These are phyloP conservation scores for Apiotrichum gamsii DNA, from an alignment of 1,284 basidiomycete species.

Conservation along the genomic window DNA sequence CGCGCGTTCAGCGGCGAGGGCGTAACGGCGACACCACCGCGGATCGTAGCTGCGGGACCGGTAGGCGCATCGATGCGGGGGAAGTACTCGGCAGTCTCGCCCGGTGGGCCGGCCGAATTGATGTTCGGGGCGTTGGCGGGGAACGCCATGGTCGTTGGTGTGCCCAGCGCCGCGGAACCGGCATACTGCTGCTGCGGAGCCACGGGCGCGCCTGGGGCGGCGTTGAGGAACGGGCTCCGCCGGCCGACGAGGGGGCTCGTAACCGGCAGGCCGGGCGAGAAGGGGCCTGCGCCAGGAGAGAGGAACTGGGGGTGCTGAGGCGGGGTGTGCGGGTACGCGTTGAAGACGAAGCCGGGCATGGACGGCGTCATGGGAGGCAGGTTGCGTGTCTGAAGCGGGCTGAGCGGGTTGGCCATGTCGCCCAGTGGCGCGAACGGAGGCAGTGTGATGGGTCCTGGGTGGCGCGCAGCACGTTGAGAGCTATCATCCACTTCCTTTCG, in stretches of 20 bases:
- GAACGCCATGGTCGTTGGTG: constrained; percentile 42
- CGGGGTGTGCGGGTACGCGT: constrained; percentile 46
- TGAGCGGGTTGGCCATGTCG: constrained; percentile 28
- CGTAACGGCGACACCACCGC: too few relatives aligned
- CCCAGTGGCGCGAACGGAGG: constrained; percentile 34
- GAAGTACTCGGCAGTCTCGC: constrained; percentile 33
- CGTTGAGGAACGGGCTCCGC: constrained; percentile 45
- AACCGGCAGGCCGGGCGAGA: constrained; percentile 44
- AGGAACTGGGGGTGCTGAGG: constrained; percentile 40
- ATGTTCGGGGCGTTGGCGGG: constrained; percentile 24
- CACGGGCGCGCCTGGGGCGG: constrained; percentile 48
- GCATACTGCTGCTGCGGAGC: constrained; percentile 17
- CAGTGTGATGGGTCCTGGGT: constrained; percentile 43
- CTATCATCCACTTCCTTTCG: not conserved
- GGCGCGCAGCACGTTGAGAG: constrained; percentile 8
- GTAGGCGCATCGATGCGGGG: constrained; percentile 11
- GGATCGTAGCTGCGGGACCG: not conserved
- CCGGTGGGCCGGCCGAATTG: constrained; percentile 21
- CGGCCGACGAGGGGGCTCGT: constrained; percentile 34
- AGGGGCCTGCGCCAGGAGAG: constrained; percentile 40
- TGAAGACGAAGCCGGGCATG: constrained; percentile 49
- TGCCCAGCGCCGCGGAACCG: constrained; percentile 37
- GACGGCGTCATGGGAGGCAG: constrained; percentile 48
- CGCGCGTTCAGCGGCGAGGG: constrained; percentile 23
- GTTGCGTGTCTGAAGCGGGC: constrained; percentile 38